Evolutionary conservation across 2,329 filamentous ascomycete species (phyloP).

Genomic region (Fusarium verticillioides): DNA sequence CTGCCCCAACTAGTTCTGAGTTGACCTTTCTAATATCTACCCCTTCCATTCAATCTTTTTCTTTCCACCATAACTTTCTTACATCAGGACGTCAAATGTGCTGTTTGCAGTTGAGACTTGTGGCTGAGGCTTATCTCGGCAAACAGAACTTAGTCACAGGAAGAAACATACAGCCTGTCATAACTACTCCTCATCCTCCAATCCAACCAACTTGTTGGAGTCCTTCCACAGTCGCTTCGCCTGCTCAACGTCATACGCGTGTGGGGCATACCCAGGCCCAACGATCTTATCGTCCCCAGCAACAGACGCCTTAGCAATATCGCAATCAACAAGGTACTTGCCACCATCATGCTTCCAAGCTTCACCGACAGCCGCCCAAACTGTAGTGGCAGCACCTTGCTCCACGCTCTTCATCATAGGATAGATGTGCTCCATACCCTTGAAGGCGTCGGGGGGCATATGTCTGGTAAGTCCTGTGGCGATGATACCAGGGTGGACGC

Average conservation of each 20-base stretch:
- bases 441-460: not conserved
- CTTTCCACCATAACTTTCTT: too few species aligned
- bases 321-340: not conserved
- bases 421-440: not conserved
- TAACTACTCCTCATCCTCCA: not conserved
- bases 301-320: not conserved
- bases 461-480: not conserved
- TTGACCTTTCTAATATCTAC: too few species aligned
- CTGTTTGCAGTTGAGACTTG: too few species aligned
- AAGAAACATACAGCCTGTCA: accelerated
- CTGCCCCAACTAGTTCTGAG: too few species aligned
- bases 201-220: not conserved
- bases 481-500: constrained; percentile 25
- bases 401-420: not conserved
- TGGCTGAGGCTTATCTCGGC: too few species aligned
- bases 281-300: not conserved
- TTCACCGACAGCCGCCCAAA: not conserved
- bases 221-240: not conserved
- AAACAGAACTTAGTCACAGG: too few species aligned
- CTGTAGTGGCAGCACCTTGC: not conserved
- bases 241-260: not conserved
- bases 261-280: not conserved
- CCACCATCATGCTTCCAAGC: not conserved
- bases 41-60: too few species aligned
- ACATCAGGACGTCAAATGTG: too few species aligned